Base-by-base conservation (phyloP, 768 basidiomycete genomes). In the Rhodotorula graminis region DNA sequence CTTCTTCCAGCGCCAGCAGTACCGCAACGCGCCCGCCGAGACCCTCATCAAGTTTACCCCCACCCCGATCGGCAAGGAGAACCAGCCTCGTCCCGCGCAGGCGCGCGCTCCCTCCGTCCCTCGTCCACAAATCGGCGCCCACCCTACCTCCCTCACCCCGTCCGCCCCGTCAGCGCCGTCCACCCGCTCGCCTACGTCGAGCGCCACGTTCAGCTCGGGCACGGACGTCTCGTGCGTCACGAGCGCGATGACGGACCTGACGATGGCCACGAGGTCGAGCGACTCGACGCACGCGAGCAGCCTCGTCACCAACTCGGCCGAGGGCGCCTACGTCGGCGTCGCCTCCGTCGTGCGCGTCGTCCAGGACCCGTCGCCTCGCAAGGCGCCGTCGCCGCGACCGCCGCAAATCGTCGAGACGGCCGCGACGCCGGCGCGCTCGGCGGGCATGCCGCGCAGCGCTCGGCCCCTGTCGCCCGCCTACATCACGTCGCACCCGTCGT, bases 251-350 rank as follows among this genome's bases (percentile, higher is more conserved):
- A 66, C 61, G 33, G 69, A 46, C 21, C 8, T 70, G 27, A 74
- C 73, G 46, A 74, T 74, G 69, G 73, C 73, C 46, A 74, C 73
- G 1, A 56, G 73, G 2, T 74, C 73, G 57, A 66, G 64, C 69
- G 44, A 52, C 18, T 74, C 73, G 27, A 74, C 73, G 3, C 65
- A 74, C 40, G 62, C 73, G 1, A 50, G 31, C 33, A 40, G 49
- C 19, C 49, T 66, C 40, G 56, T 64, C 5, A n/a, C 73, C 18
- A 60, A 33, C 46, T 70, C 62, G 0, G 62, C 69, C 27, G 69
- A 57, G 37, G 16, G 23, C 15, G 61, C 67, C 8, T 46, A 50
- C 27, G 44, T 69, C 23, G 61, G 52, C 50, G 59, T 50, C 12
- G 67, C 72, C 0, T 8, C 67, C 11, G 33, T 40, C 23, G 31